Evolutionary conservation across 148 eudicot genomes (phyloP), one percentile per base, ranked within the genome.

Genomic region (Chenopodium berlandieri): DNA sequence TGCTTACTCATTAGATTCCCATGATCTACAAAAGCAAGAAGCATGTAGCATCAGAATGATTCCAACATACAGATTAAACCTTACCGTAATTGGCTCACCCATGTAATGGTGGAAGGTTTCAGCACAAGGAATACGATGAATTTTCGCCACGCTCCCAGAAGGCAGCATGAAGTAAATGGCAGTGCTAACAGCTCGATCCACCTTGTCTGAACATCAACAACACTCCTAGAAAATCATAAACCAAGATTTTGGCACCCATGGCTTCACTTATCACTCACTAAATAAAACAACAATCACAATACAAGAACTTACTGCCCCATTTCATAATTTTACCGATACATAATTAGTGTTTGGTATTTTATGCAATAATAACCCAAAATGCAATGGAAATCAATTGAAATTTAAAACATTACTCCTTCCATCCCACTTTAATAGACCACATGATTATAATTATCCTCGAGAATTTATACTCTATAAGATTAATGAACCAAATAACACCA

Each of bases 71-170:
- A 78, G 20, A 31, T 52, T 20, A 25, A 73, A 83, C n/a, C 48
- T 22, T 88, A 91, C 94, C 87, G 88, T 89, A 52, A 91, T 70
- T 54, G 97, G 93, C 47, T 93, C 97, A 84, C 97, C 97, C 83
- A 86, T 27, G 82, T 93, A 91, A 83, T 90, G 86, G 64, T 93
- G 91, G 91, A 94, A 93, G 82, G 91, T 88, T 82, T 93, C 97
- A 73, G 97, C 91, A 82, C 91, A 89, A 22, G 97, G 95, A 82
- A 93, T 93, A n/a, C 92, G 91, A 80, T 93, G 97, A 34, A 93
- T 89, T 75, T 76, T 87, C 25, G 97, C 91, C 66, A 89, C 88
- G 74, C 92, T 88, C 71, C 97, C 97, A 47, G 95, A 89, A 72
- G 95, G 94, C 76, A 93, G 77, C 82, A 93, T 80, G 86, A 93